phyloP scores from a whole-genome alignment of 179 eudicot species.

The Corrigiola litoralis region DNA sequence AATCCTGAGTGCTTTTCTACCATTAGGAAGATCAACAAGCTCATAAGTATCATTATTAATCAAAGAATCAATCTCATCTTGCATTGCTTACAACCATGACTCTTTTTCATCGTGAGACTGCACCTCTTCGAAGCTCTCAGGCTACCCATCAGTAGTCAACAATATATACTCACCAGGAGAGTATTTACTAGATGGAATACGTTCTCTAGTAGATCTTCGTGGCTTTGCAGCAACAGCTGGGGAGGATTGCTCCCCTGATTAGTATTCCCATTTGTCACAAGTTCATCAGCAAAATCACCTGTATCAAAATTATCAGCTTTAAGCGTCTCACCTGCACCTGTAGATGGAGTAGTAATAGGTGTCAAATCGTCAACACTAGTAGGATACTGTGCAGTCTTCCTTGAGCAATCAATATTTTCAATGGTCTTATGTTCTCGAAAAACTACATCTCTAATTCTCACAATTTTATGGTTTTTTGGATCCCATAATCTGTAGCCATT shows the following conservation, averaged over 20 bases:
- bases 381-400: not conserved
- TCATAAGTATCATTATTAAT: not conserved
- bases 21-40: not conserved
- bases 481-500: not conserved
- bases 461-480: not conserved
- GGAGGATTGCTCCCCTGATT: not conserved
- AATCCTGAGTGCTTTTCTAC: not conserved
- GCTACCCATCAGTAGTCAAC: slow-evolving; percentile 2
- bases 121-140: not conserved
- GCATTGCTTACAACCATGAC: not conserved
- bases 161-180: not conserved
- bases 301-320: no score
- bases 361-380: not conserved
- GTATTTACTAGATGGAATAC: not conserved
- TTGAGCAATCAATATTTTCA: no score
- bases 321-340: no score
- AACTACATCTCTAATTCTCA: not conserved
- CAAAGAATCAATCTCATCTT: not conserved
- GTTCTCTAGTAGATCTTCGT: not conserved
- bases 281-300: not conserved
- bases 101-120: not conserved
- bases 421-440: not conserved
- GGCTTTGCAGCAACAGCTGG: not conserved
- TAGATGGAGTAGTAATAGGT: not conserved
- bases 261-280: not conserved